Evolutionary conservation across 2,329 filamentous ascomycete species (phyloP).

Genomic region (Alternaria brassicae): DNA sequence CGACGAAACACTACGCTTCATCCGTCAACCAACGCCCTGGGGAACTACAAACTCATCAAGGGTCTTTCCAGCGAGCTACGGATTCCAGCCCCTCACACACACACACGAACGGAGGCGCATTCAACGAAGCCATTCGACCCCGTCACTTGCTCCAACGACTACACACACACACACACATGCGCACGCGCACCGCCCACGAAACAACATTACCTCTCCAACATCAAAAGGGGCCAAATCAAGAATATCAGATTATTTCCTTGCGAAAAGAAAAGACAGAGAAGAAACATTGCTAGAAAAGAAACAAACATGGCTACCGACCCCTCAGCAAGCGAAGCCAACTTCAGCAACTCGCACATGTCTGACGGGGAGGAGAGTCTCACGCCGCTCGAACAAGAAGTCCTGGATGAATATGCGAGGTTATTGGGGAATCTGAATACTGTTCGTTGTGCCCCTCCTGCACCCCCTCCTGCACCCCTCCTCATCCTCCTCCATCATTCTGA

Average conservation of each 20-base stretch:
- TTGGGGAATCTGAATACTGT: conserved; percentile 92
- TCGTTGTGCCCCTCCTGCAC: conserved; percentile 28
- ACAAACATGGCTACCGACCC: conserved; percentile 27
- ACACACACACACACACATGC: too few relatives aligned
- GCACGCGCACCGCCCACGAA: too few relatives aligned
- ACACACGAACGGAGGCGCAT: not conserved
- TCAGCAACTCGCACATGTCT: conserved; percentile 27
- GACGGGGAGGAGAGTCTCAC: conserved; percentile 58
- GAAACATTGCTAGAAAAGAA: too few relatives aligned
- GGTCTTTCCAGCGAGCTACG: not conserved
- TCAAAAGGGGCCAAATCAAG: not conserved
- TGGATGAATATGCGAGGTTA: conserved; percentile 90
- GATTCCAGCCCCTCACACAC: too few relatives aligned
- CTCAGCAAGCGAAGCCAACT: conserved; percentile 7
- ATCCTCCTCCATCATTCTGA: not conserved
- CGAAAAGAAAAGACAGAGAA: not conserved
- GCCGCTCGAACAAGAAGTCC: conserved; percentile 88
- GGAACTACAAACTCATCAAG: not conserved
- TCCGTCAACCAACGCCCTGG: not conserved
- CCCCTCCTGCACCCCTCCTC: conserved; percentile 1
- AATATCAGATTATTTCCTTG: too few relatives aligned
- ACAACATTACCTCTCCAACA: not conserved
- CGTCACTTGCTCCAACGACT: not conserved
- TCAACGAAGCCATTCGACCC: not conserved
- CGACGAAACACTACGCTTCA: not conserved